Percentiles rank a stretch among this genome's conserved stretches.
These are phyloP conservation scores for Alternaria sp. DNA, from an alignment of 2,329 filamentous ascomycete genomes.

Conservation along the genomic window DNA sequence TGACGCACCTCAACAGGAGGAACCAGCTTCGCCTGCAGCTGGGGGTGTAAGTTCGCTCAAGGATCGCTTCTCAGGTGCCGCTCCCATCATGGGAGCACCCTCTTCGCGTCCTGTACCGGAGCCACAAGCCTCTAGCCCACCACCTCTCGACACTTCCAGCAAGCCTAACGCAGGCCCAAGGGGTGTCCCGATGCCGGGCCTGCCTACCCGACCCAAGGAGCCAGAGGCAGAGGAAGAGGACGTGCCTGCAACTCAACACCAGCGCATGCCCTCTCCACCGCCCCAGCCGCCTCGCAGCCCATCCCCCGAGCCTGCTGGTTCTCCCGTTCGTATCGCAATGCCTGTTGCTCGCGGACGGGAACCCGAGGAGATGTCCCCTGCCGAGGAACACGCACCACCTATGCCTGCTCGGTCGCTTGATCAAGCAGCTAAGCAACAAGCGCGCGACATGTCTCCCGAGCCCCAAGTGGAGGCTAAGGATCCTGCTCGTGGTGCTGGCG, in stretches of 20 bases:
- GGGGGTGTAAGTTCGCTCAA: constrained; percentile 77
- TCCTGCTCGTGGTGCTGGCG: constrained; percentile 62
- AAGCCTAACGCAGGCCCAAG: constrained; percentile 70
- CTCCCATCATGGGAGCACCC: constrained; percentile 62
- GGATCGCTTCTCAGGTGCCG: constrained; percentile 82
- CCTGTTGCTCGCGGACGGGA: constrained; percentile 74
- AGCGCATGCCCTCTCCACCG: constrained; percentile 55
- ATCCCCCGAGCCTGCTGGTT: constrained; percentile 66
- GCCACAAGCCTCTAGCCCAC: constrained; percentile 59
- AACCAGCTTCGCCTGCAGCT: constrained; percentile 62
- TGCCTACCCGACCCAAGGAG: constrained; percentile 67
- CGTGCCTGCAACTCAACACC: constrained; percentile 64
- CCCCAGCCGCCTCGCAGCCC: constrained; percentile 51
- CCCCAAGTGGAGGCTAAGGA: constrained; percentile 66
- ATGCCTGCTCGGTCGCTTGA: constrained; percentile 72
- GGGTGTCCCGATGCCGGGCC: constrained; percentile 79
- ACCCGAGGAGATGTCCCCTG: constrained; percentile 60
- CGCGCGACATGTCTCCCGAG: constrained; percentile 72
- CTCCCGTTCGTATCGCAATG: constrained; percentile 85
- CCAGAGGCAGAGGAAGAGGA: constrained; percentile 54
- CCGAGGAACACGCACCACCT: constrained; percentile 60
- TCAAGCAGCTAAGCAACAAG: constrained; percentile 67
- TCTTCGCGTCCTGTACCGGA: constrained; percentile 52
- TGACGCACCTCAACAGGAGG: constrained; percentile 55
- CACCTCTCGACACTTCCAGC: constrained; percentile 71